Evolutionary conservation across 768 basidiomycete species (phyloP).

Genomic region (Termitomyces sp.): DNA sequence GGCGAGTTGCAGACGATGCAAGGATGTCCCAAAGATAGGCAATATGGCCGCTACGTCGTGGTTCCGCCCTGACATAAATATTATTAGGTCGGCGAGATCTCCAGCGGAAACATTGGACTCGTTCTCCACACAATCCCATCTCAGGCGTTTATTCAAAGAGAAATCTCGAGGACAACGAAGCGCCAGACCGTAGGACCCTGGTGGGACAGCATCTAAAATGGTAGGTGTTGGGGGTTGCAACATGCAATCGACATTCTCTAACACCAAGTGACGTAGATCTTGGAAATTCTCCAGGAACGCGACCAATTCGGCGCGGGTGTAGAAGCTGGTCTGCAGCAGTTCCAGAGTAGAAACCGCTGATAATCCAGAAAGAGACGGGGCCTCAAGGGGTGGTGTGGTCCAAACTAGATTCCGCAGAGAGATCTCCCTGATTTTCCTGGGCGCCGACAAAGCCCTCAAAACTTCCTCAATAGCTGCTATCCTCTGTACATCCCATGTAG

Average conservation of each 20-base stretch:
- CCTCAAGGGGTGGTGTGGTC: not conserved
- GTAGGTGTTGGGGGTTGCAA: not conserved
- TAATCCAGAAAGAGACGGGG: not conserved
- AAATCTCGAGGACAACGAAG: constrained; percentile 5
- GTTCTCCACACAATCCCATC: not conserved
- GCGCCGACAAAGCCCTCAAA: not conserved
- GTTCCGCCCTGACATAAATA: not conserved
- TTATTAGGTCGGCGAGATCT: constrained; percentile 7
- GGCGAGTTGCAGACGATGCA: constrained; percentile 7
- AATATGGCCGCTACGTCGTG: not conserved
- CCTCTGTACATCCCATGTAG: constrained; percentile 4
- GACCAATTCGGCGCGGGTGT: constrained; percentile 1
- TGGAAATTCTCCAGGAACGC: constrained; percentile 4
- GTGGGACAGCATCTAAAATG: not conserved
- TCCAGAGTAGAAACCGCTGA: constrained; percentile 4
- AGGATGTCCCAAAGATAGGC: not conserved
- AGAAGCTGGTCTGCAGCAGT: constrained; percentile 1
- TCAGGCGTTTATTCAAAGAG: not conserved
- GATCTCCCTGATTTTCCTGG: not conserved
- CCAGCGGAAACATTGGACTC: not conserved
- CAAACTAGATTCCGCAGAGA: constrained; percentile 1
- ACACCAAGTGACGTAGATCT: constrained; percentile 6
- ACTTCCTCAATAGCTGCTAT: constrained; percentile 1
- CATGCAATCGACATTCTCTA: constrained; percentile 1
- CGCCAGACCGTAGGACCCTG: constrained; percentile 4